Conservation (phyloP, 495 filamentous ascomycete genomes). For the Penicillium longicatenatum region DNA sequence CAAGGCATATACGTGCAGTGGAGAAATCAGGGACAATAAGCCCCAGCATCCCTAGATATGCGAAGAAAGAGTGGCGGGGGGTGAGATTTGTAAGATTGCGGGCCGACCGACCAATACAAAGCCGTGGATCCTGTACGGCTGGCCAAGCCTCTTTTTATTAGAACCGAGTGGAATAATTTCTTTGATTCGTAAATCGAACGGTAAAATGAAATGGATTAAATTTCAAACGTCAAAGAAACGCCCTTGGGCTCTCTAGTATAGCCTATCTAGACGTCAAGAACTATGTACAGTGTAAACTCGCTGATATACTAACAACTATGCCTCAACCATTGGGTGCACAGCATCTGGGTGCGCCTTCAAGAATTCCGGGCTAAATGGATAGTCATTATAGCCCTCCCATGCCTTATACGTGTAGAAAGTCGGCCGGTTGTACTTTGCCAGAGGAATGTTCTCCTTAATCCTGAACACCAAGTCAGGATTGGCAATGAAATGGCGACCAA, state of each 20-base stretch:
- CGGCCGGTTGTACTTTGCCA: slow-evolving; percentile 5
- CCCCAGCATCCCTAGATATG: not conserved
- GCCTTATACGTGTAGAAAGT: slow-evolving; percentile 3
- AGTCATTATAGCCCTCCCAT: slow-evolving; percentile 60
- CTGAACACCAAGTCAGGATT: slow-evolving; percentile 69
- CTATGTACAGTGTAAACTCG: not conserved
- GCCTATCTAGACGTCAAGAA: no score
- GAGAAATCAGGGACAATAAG: not conserved
- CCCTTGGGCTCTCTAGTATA: no score
- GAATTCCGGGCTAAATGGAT: slow-evolving; percentile 33
- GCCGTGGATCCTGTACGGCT: not conserved
- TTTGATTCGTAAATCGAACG: no score
- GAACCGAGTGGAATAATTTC: not conserved
- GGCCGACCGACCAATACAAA: not conserved
- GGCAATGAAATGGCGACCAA: slow-evolving; percentile 66
- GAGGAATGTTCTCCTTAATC: slow-evolving; percentile 50
- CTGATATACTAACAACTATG: not conserved
- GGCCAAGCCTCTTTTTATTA: not conserved
- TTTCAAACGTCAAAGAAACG: no score
- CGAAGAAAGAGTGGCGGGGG: not conserved
- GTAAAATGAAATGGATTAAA: no score
- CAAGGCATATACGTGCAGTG: not conserved
- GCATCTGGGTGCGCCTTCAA: not conserved
- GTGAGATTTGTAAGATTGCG: not conserved
- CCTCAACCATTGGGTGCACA: slow-evolving; percentile 6